These are phyloP conservation scores for Trypanosoma theileri DNA, from an alignment of 208 protist genomes.

Conservation along the genomic window DNA sequence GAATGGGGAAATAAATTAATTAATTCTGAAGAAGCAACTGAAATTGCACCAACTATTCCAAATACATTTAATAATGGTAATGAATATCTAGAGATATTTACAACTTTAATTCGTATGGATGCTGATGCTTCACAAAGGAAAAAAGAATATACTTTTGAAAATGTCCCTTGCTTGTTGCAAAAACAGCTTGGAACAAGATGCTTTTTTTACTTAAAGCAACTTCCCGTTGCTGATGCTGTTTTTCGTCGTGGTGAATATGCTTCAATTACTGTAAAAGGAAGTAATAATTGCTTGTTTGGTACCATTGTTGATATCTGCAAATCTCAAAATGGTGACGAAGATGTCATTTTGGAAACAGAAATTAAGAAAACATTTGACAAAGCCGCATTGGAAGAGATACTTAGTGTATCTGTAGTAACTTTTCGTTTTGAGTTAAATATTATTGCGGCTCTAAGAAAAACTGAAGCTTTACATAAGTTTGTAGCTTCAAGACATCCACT, in stretches of 20 bases:
- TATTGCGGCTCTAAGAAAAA: constrained; percentile 89
- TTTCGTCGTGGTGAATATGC: constrained; percentile 91
- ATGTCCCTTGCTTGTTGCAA: constrained; percentile 84
- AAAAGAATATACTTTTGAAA: constrained; percentile 84
- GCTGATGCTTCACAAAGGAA: constrained; percentile 88
- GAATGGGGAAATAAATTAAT: constrained; percentile 84
- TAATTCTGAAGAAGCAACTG: constrained; percentile 43
- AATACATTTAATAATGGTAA: constrained; percentile 89
- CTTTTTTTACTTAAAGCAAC: constrained; percentile 72
- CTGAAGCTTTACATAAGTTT: constrained; percentile 88
- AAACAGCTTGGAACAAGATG: constrained; percentile 60
- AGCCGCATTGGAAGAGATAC: constrained; percentile 87
- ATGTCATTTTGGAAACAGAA: constrained; percentile 28
- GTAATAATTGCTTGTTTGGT: constrained; percentile 27
- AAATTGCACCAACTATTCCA: constrained; percentile 26
- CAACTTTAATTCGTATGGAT: constrained; percentile 90
- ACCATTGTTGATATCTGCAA: constrained; percentile 20
- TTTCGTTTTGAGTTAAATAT: constrained; percentile 15
- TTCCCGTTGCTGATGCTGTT: constrained; percentile 63
- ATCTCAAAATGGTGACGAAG: constrained; percentile 20
- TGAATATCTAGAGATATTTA: constrained; percentile 92
- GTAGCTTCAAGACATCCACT: constrained; percentile 75
- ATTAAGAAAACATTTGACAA: neutral
- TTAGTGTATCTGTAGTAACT: constrained; percentile 80
- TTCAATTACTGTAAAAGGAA: constrained; percentile 51